Evolutionary conservation across 1,284 basidiomycete species (phyloP), one percentile per base, ranked within the genome.

Genomic region (Melampsora larici-populina): DNA sequence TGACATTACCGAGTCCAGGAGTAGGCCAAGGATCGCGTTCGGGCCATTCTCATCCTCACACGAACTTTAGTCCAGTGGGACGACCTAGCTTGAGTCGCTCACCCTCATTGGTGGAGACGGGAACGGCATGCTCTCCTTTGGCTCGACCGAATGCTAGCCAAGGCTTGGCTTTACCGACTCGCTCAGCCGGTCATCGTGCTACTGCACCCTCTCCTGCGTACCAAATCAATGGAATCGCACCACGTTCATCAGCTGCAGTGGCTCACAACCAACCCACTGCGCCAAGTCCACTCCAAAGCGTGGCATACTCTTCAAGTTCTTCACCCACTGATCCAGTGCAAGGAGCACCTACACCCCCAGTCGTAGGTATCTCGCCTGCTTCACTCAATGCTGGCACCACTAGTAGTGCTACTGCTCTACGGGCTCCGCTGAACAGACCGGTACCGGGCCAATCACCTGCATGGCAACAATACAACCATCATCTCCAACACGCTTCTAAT

Each of bases 291-390:
- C 66, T 76, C 3, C 51, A 69, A 24, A 76, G 74, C 31, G 33
- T 68, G n/a, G 65, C 40, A 18, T 76, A 76, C 40, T 76, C 74
- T 15, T 76, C 74, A 21, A 63, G 74, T 36, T 76, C 74, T 11
- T 76, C 72, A 49, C 72, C 72, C 4, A 63, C 48, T 31, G 72
- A 75, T 49, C 72, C 46, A 36, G 55, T 40, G 21, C 66, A 51
- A 33, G 24, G 31, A 17, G 66, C 65, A 21, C 24, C 51, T 11
- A 75, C 73, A 18, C 65, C 74, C 0, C 49, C 36, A 9, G 40
- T 74, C n/a, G 72, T 66, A 29, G 66, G 63, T 43, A 64, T 74
- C 62, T 74, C 72, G 11, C 72, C 72, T 26, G 62, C 64, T 15
- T 74, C 72, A 40, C n/a, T n/a, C n/a, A n/a, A n/a, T n/a, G n/a